phyloP scores from a whole-genome alignment of 2,329 filamentous ascomycete species.

The Ophiocordyceps camponoti-leonardi region DNA sequence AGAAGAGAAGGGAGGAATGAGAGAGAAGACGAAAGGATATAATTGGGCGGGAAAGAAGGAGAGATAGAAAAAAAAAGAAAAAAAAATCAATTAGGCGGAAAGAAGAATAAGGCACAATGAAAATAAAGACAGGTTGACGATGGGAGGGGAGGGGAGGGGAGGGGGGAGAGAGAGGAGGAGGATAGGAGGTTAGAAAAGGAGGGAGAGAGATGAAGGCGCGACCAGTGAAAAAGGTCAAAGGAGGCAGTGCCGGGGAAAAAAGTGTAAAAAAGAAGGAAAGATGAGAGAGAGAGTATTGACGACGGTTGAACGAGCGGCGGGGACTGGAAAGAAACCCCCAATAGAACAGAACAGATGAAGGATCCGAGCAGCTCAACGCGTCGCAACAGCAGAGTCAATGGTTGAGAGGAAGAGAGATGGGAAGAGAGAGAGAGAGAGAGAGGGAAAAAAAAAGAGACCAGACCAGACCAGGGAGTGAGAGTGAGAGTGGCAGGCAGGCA shows the following conservation, averaged over 20 bases:
- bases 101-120: neutral
- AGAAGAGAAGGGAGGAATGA: neutral
- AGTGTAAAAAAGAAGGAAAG: neutral
- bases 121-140: neutral
- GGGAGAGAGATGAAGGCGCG: neutral
- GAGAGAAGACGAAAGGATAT: neutral
- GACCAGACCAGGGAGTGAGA: no score
- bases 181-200: neutral
- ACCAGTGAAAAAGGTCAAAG: neutral
- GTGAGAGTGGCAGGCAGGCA: no score
- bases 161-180: neutral
- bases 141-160: neutral
- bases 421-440: neutral
- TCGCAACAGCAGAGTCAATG: neutral
- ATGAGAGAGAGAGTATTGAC: neutral
- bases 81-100: no score
- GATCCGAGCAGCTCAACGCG: neutral
- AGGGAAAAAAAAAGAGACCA: no score
- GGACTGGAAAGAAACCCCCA: conserved; percentile 2
- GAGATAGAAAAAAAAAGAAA: neutral
- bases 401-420: neutral
- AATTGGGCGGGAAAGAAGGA: neutral
- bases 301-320: conserved; percentile 4
- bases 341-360: neutral
- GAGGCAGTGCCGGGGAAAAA: neutral